Percentiles rank a stretch among this genome's conserved stretches.
Conservation (phyloP, 441 rosid species). For the Metrosideros polymorpha region DNA sequence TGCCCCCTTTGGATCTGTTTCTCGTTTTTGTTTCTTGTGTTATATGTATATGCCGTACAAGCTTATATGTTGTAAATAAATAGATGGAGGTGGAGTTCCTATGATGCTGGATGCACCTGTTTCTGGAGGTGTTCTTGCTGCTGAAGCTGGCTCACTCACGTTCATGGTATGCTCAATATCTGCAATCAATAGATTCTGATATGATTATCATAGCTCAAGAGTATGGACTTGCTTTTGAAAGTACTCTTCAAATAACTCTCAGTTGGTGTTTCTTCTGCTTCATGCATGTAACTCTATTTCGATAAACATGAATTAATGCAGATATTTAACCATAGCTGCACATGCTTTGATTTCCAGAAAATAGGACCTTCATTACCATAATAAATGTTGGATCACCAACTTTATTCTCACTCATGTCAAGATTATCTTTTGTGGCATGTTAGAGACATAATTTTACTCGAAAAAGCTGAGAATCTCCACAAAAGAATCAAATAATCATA, state of each 20-base stretch:
- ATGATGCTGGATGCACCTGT: slow-evolving; percentile 95
- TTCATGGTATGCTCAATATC: slow-evolving; percentile 51
- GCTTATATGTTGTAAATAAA: slow-evolving; percentile 20
- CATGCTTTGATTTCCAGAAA: neutral
- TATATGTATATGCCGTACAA: neutral
- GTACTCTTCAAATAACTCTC: neutral
- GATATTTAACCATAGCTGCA: neutral
- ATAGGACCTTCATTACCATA: neutral
- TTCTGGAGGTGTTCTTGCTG: slow-evolving; percentile 90
- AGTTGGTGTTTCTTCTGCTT: neutral
- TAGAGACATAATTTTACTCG: neutral
- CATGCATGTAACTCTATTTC: neutral
- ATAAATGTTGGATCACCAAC: neutral
- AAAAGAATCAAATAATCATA: neutral
- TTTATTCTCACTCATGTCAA: neutral
- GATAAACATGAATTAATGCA: neutral
- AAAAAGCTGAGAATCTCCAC: neutral
- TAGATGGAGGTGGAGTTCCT: slow-evolving; percentile 41
- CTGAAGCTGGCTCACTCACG: slow-evolving; percentile 69
- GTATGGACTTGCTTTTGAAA: neutral
- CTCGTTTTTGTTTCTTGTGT: neutral
- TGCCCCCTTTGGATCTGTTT: neutral
- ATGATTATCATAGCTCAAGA: neutral
- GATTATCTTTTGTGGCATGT: neutral
- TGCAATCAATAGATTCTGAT: neutral